These are phyloP conservation scores for Lumnitzera racemosa DNA, from an alignment of 345 rosid species.

Conservation along the genomic window DNA sequence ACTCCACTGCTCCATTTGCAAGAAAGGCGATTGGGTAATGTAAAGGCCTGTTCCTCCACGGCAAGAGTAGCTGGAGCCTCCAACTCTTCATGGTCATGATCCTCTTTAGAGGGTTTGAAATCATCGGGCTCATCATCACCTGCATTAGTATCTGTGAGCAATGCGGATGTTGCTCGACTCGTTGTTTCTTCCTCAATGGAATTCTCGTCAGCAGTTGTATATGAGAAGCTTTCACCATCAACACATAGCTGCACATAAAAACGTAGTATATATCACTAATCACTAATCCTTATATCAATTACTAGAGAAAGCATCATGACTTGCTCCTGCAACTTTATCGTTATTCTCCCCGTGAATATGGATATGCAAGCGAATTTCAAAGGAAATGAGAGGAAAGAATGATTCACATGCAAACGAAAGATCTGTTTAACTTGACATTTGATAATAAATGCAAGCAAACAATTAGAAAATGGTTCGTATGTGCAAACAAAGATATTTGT, in stretches of 20 bases:
- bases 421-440: no score
- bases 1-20: conserved; percentile 68
- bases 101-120: neutral
- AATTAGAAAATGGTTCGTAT: no score
- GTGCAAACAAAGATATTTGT: no score
- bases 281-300: neutral
- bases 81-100: conserved; percentile 10
- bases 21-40: conserved; percentile 28
- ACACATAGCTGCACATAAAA: conserved; percentile 41
- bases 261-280: neutral
- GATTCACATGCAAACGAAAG: no score
- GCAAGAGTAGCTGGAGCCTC: neutral
- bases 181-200: conserved; percentile 8
- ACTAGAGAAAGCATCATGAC: no score
- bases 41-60: conserved; percentile 5
- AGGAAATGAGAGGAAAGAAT: no score
- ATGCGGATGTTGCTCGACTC: conserved; percentile 4
- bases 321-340: no score
- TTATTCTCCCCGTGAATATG: no score
- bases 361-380: no score
- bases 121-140: conserved; percentile 1
- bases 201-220: conserved; percentile 10
- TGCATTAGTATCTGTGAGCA: neutral
- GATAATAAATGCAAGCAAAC: neutral
- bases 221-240: conserved; percentile 50